Evolutionary conservation across 371 early-diverging fungal genomes (phyloP), one percentile per base, ranked within the genome.

Genomic region (Mortierella sp.): DNA sequence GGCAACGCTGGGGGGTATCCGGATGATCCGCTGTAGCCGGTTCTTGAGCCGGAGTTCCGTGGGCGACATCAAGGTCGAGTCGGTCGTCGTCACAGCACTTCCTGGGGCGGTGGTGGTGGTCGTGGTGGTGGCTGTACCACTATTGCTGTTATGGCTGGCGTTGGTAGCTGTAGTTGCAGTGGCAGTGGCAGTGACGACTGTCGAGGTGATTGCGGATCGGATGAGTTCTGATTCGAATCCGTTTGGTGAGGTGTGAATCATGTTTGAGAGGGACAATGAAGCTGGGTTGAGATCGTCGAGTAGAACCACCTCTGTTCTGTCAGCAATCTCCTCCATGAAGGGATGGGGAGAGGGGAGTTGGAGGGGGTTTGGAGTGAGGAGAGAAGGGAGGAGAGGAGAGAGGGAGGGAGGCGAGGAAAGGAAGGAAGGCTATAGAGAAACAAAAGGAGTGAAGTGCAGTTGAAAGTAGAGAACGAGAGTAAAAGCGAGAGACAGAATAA

Each of bases 231-330:
- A 58, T 64, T 78, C 73, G 66, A 79, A 74, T 41, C 50, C 67
- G 14, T 52, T 22, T 37, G 70, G 45, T 10, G 70, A 70, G 37
- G 75, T 64, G 43, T 52, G 75, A 68, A 74, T 70, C 44, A 61
- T 74, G 48, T 55, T 73, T 44, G 47, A 39, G 45, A 61, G 61
- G 31, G 61, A 43, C 24, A 40, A 29, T 37, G 72, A 7, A 41
- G 79, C 61, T 61, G 79, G 70, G 41, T 55, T 67, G 65, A 78
- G 79, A 79, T 61, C 44, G 63, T 74, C 70, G 29, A 79, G 68
- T 43, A 79, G 68, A 67, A 79, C 68, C 68, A 79, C 68, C 68
- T 74, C 71, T 71, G 71, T 66, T 66, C 41, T 70, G 74, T 74
- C 74, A 47, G 48, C 74, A 64, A 61, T 65, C 74, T 71, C 76